These are phyloP conservation scores for Zopfochytrium polystomum DNA, from an alignment of 371 early-diverging fungal species.

Conservation along the genomic window DNA sequence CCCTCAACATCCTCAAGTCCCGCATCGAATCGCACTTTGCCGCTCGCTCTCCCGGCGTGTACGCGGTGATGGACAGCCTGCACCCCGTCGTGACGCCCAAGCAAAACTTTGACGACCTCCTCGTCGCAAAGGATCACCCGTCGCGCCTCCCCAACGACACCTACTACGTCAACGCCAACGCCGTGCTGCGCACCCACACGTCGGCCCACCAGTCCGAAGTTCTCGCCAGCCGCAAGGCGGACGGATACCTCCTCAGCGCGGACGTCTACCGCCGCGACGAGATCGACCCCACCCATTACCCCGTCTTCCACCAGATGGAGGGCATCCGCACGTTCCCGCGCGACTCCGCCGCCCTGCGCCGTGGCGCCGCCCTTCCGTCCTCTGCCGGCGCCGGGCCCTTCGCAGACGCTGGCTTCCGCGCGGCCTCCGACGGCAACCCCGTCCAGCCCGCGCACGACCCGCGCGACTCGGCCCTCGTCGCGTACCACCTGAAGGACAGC, in stretches of 20 bases:
- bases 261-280: conserved; percentile 98
- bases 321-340: conserved; percentile 62
- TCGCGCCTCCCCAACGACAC: conserved; percentile 81
- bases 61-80: conserved; percentile 38
- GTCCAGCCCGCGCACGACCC: conserved; percentile 52
- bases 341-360: too few relatives aligned
- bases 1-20: conserved; percentile 78
- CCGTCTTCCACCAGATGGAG: conserved; percentile 98
- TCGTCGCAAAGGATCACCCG: conserved; percentile 79
- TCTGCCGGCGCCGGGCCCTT: conserved; percentile 9
- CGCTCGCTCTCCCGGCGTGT: conserved; percentile 7
- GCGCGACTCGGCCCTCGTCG: conserved; percentile 58
- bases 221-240: conserved; percentile 37
- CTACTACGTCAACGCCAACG: conserved; percentile 82
- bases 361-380: too few relatives aligned
- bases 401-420: conserved; percentile 9
- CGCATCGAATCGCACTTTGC: conserved; percentile 69
- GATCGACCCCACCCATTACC: conserved; percentile 93
- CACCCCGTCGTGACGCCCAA: conserved; percentile 76
- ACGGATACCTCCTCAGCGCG: conserved; percentile 77
- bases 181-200: conserved; percentile 89
- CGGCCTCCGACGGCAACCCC: conserved; percentile 18
- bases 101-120: conserved; percentile 91
- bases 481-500: conserved; percentile 69
- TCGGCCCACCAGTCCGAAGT: conserved; percentile 90